Base-by-base conservation (phyloP, 2,329 filamentous ascomycete genomes). In the Pseudocercospora ulei region DNA sequence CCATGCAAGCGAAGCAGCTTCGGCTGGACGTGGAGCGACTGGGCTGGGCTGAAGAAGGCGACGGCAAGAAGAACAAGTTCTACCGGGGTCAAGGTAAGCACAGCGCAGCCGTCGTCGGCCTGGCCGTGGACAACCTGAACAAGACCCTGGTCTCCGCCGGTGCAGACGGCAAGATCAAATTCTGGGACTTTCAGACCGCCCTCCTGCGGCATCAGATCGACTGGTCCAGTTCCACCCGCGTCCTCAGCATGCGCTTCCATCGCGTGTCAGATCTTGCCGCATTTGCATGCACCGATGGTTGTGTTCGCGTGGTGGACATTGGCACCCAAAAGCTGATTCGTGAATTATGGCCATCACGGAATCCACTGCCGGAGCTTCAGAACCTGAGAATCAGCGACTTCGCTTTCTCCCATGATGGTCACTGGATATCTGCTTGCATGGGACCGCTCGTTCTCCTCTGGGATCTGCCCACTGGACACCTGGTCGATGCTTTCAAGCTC, bases 121-220 rank as follows among this genome's bases (percentile, higher is more conserved):
- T 98, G 25, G 72, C 84, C 14, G 76, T 96, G 9, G 88, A 98
- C 63, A 79, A 77, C n/a, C 70, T 96, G 60, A 95, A 95, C 62
- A 82, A 80, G 48, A 76, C 73, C 11, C 70, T 96, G 34, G 76
- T 95, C 27, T 93, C 86, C 44, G 93, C 86, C 58, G 81, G 84
- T 1, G 65, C 86, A 8, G 90, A 98, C 60, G 90, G 90, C 19
- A 93, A 81, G 61, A 72, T 96, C 53, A 96, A 95, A 65, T 96
- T 98, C 59, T 98, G 92, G 92, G 83, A 93, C 49, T 93, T 98
- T 48, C 63, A 77, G n/a, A 84, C 82, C 0, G 90, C 88, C 5
- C 73, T 76, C 28, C 70, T 96, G 2, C 58, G 82, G 7, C 74
- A 88, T 46, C 78, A 95, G 56, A 76, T 96, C 35, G 78, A 87